Base-by-base conservation (phyloP, 148 eudicot genomes). In the Arctostaphylos glauca region DNA sequence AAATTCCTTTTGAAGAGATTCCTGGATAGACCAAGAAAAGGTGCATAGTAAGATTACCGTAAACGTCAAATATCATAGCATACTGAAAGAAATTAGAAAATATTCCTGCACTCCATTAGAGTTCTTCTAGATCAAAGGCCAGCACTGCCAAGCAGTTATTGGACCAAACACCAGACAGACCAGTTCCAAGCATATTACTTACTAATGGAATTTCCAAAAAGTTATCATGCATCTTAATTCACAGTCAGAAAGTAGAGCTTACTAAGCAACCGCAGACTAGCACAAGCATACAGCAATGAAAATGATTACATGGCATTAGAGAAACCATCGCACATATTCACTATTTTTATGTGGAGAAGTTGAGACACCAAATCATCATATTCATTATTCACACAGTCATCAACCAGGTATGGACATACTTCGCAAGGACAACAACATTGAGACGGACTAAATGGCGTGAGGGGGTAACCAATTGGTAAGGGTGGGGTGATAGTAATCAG, bases 1-100 rank as follows among this genome's bases (percentile, higher is more conserved):
- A 89, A 93, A 92, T 64, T 94, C 96, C 88, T 89, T 94, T 83
- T 88, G 96, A 83, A 94, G 93, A 82, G 88, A 87, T 78, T 96
- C 99, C 99, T 96, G 85, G 73, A 85, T 73, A 87, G 41, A 21
- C 81, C 62, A 77, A 80, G 18, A 50, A 50, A 8, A 31, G 31
- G 59, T 64, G 59, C 52, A 58, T 58, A 5, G 53, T 54, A 71
- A 81, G 62, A 67, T 23, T 67, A 80, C 71, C 10, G 62, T 79
- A 25, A 80, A 67, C 10, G 70, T 50, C 4, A 18, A 80, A 31
- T 15, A 62, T 23, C 73, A 31, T 52, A 19, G 55, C 38, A 25
- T 2, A n/a, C 13, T 58, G 3, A 46, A 25, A 49, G 18, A 10
- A 66, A 48, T 80, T 25, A 9, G 16, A 67, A n/a, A 47, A 47